phyloP scores from a whole-genome alignment of 441 rosid genomes.

The Pelargonium cotyledonis region DNA sequence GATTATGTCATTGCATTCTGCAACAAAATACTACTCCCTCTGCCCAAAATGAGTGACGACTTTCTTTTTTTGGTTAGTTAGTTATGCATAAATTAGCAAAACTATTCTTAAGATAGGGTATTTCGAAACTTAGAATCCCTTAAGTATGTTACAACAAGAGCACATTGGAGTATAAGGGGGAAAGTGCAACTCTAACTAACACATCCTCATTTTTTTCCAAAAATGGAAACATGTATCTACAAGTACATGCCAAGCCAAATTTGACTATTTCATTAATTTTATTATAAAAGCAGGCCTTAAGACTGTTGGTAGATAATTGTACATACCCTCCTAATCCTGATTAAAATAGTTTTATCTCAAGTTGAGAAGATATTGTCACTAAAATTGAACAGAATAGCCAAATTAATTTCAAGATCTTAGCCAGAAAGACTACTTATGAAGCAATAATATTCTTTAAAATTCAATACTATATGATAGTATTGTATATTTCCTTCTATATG shows the following conservation, averaged over 20 bases:
- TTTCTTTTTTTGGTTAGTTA: no score
- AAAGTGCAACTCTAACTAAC: no score
- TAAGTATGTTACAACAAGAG: no score
- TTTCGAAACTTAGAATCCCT: no score
- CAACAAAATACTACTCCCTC: neutral
- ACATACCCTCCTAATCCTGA: neutral
- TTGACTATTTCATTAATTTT: neutral
- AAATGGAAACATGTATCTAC: no score
- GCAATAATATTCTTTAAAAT: neutral
- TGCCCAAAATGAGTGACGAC: no score
- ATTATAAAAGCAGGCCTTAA: neutral
- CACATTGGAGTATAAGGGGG: no score
- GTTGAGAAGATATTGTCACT: slow-evolving; percentile 1
- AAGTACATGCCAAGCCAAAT: slow-evolving; percentile 4
- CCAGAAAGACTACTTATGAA: slow-evolving; percentile 3
- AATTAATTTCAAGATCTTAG: neutral
- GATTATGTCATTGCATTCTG: neutral
- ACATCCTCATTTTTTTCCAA: no score
- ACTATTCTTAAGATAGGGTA: no score
- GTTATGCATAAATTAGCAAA: no score
- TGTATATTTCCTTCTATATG: neutral
- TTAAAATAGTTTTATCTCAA: slow-evolving; percentile 1
- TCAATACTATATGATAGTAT: neutral
- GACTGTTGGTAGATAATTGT: neutral
- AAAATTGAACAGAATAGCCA: slow-evolving; percentile 1